Base-by-base conservation (phyloP, 2,329 filamentous ascomycete genomes). In the Colletotrichum camelliae region DNA sequence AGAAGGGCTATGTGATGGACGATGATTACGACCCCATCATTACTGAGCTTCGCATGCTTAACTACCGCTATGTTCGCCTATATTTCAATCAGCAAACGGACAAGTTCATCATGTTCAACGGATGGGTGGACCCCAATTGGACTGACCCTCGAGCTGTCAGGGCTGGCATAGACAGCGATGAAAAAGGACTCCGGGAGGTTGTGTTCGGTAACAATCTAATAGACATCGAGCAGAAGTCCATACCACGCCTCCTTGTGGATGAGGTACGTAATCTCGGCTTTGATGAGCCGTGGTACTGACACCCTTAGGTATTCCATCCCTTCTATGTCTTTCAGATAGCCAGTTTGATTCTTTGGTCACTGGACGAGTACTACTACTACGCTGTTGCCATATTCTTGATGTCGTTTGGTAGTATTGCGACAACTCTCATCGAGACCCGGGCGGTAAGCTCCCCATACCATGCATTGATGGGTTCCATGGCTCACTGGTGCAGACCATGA, bases 251-350 rank as follows among this genome's bases (percentile, higher is more conserved):
- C 64, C 89, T 99, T 16, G 89, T 98, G 24, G 96, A 99, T 80
- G 97, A 99, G 87, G 94, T 95, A 83, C 43, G 82, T 75, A 70
- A 55, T 43, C 39, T 8, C 27, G 21, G 9, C 67, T 8, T 9
- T 31, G 16, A 15, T n/a, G n/a, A 21, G 65, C 27, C 16, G 18
- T n/a, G 18, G 75, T 70, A 78, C 81, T 82, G 72, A 81, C 67
- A 65, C 27, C 13, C n/a, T 24, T 77, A 95, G 91, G 96, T 95
- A 24, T 96, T 99, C 81, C 97, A 99, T 82, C 97, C 97, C 0
- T 99, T 99, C 83, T 99, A 99, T 83, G 94, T 99, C 72, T 99
- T 99, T 82, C 97, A 99, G 85, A 93, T 98, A 80, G 96, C 96
- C 64, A 98, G 97, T 87, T 88, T 99, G 78, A 85, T 98, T 55